Percentiles rank a stretch among this genome's conserved stretches.
phyloP scores from a whole-genome alignment of 192 early-diverging fungal genomes.

The Linnemannia hyalina region DNA sequence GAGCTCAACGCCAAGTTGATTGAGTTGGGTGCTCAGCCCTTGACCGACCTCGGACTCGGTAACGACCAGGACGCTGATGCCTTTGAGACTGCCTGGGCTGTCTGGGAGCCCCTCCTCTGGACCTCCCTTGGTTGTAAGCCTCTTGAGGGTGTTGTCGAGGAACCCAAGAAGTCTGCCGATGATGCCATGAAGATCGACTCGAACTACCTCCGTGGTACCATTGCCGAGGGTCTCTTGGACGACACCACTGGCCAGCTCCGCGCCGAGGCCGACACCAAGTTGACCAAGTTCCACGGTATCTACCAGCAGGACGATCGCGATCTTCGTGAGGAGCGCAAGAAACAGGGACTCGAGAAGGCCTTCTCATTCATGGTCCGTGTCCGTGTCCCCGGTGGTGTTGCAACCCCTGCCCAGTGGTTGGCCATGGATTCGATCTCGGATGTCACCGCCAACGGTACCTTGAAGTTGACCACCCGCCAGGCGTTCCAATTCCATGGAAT shows the following conservation, averaged over 20 bases:
- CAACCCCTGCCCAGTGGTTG: conserved; percentile 91
- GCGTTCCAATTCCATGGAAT: conserved; percentile 98
- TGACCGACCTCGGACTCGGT: conserved; percentile 80
- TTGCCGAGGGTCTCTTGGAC: conserved; percentile 87
- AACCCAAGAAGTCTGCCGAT: conserved; percentile 79
- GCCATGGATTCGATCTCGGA: conserved; percentile 94
- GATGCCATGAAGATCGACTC: conserved; percentile 93
- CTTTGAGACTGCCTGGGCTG: conserved; percentile 83
- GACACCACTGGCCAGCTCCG: conserved; percentile 83
- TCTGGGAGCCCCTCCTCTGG: conserved; percentile 89
- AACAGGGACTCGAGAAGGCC: conserved; percentile 91
- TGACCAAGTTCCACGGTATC: conserved; percentile 97
- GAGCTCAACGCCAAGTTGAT: conserved; percentile 86
- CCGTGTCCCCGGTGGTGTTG: conserved; percentile 91
- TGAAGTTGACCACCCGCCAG: conserved; percentile 97
- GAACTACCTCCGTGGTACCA: conserved; percentile 95
- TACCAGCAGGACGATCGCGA: conserved; percentile 99
- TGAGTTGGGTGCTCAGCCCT: conserved; percentile 77
- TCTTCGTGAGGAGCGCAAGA: conserved; percentile 84
- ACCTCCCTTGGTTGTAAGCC: conserved; percentile 82
- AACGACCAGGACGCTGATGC: conserved; percentile 97
- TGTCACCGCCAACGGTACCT: conserved; percentile 84
- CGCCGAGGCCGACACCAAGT: conserved; percentile 90
- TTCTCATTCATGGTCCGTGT: conserved; percentile 98
- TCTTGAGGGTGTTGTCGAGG: conserved; percentile 72